These are phyloP conservation scores for Candida dendrica DNA, from an alignment of 805 yeast species.

Conservation along the genomic window DNA sequence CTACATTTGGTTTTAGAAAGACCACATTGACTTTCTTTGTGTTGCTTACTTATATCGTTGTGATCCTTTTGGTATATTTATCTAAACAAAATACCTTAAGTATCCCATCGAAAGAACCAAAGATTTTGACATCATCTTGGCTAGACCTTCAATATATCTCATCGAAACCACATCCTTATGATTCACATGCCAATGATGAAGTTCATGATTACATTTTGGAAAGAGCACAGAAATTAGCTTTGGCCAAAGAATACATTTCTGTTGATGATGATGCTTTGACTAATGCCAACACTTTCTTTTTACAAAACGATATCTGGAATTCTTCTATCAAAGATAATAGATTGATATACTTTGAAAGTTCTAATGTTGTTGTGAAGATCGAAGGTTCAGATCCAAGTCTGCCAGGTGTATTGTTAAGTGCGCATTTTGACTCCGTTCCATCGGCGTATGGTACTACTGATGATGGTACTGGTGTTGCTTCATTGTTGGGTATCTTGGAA, in stretches of 20 bases:
- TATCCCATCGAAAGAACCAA: slow-evolving; percentile 37
- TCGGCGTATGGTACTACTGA: slow-evolving; percentile 85
- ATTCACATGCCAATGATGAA: slow-evolving; percentile 65
- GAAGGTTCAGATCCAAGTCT: slow-evolving; percentile 52
- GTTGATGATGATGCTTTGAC: slow-evolving; percentile 30
- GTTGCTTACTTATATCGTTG: slow-evolving; percentile 35
- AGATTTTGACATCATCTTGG: slow-evolving; percentile 48
- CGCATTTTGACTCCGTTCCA: slow-evolving; percentile 89
- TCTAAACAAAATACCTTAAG: slow-evolving; percentile 35
- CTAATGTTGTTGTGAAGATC: slow-evolving; percentile 71
- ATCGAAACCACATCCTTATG: slow-evolving; percentile 65
- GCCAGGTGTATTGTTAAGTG: slow-evolving; percentile 68
- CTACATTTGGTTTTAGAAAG: slow-evolving; percentile 64
- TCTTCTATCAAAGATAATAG: slow-evolving; percentile 31
- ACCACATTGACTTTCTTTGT: slow-evolving; percentile 58
- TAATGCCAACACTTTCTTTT: slow-evolving; percentile 35
- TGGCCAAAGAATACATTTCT: slow-evolving; percentile 17
- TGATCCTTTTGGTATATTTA: slow-evolving; percentile 30
- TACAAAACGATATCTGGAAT: slow-evolving; percentile 44
- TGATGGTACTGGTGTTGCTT: slow-evolving; percentile 84
- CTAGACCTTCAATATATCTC: slow-evolving; percentile 64
- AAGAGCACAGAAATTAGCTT: slow-evolving; percentile 32
- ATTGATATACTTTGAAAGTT: slow-evolving; percentile 72
- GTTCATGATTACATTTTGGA: slow-evolving; percentile 61
- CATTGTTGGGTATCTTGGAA: slow-evolving; percentile 64